Percentiles rank a stretch among this genome's conserved stretches.
phyloP scores from a whole-genome alignment of 495 filamentous ascomycete genomes.

The Usnea hakonensis region DNA sequence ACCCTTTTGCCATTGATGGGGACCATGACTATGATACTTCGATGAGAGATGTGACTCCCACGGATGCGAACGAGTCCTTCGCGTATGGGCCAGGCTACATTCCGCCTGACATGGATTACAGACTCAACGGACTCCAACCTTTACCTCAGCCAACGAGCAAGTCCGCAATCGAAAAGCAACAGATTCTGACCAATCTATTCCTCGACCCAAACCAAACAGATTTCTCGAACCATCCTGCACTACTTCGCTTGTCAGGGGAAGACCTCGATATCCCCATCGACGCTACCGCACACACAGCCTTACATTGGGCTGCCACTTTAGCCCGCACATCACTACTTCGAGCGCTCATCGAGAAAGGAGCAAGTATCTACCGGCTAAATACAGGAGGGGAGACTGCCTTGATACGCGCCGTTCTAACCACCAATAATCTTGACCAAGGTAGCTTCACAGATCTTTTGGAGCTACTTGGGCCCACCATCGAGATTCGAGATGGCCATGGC shows the following conservation, averaged over 20 bases:
- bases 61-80: constrained; percentile 82
- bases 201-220: constrained; percentile 59
- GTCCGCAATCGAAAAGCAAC: constrained; percentile 64
- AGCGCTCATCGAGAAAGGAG: constrained; percentile 71
- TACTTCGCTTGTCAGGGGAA: constrained; percentile 62
- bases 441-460: constrained; percentile 81
- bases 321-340: constrained; percentile 74
- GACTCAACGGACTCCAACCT: constrained; percentile 55
- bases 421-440: constrained; percentile 80
- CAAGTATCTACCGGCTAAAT: constrained; percentile 81
- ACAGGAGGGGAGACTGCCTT: constrained; percentile 81
- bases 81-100: constrained; percentile 53
- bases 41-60: constrained; percentile 61
- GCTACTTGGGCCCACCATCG: constrained; percentile 80
- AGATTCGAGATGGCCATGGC: constrained; percentile 78
- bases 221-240: constrained; percentile 56
- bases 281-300: constrained; percentile 71
- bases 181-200: constrained; percentile 80
- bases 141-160: constrained; percentile 59
- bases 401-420: constrained; percentile 78
- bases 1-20: constrained; percentile 28
- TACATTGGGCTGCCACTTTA: constrained; percentile 96
- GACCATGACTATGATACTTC: constrained; percentile 30
- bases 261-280: constrained; percentile 91
- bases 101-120: constrained; percentile 44